phyloP scores from a whole-genome alignment of 768 basidiomycete genomes.

The Russula brevipes region DNA sequence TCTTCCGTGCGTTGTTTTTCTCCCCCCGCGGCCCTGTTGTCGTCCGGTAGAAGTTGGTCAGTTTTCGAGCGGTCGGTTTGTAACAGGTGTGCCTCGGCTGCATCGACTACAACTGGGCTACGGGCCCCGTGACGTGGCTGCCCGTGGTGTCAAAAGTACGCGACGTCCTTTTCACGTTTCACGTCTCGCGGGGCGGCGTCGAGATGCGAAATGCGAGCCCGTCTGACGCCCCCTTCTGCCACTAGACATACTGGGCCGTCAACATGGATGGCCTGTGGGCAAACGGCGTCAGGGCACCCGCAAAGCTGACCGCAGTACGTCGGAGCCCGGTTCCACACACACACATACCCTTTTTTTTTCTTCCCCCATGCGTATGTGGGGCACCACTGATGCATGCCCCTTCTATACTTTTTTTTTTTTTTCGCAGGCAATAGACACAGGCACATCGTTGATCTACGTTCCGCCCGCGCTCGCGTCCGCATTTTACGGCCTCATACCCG shows the following conservation, averaged over 20 bases:
- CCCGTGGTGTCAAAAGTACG: conserved; percentile 36
- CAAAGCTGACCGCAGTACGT: conserved; percentile 37
- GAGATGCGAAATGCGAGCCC: no score
- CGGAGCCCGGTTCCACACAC: no score
- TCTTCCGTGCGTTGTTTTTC: conserved; percentile 40
- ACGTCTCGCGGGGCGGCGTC: no score
- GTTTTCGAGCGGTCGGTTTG: neutral
- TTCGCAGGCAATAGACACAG: conserved; percentile 59
- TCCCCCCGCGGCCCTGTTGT: neutral
- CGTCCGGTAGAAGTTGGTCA: neutral
- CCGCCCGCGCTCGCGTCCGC: conserved; percentile 39
- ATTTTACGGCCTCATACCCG: conserved; percentile 53
- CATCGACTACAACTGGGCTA: conserved; percentile 36
- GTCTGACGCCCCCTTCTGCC: neutral
- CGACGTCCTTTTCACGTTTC: neutral
- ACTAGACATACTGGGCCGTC: conserved; percentile 59
- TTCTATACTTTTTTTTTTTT: neutral
- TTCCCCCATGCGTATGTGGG: neutral
- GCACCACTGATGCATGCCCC: neutral
- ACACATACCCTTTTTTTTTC: neutral
- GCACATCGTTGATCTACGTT: conserved; percentile 61
- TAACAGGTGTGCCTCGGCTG: conserved; percentile 42
- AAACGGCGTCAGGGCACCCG: conserved; percentile 25
- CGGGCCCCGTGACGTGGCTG: conserved; percentile 36
- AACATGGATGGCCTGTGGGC: conserved; percentile 43